A percentile compares a stretch with the other conserved stretches of the same genome.
Evolutionary conservation across 2,329 filamentous ascomycete species (phyloP).

Genomic region (Pseudocercospora fuligena): DNA sequence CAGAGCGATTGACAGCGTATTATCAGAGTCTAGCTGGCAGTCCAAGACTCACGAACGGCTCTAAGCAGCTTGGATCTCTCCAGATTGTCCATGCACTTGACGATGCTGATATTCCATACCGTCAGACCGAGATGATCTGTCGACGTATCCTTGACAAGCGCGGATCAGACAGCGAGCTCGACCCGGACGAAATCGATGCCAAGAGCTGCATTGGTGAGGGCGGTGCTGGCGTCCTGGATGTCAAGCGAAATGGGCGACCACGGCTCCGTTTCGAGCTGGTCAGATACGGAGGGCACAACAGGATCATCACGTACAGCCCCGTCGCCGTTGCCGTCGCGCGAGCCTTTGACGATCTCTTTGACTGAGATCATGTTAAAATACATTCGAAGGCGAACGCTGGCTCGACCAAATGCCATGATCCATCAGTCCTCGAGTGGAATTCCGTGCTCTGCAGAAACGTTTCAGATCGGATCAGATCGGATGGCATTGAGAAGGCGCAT

Average conservation of each 20-base stretch:
- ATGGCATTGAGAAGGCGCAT: neutral
- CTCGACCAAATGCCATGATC: neutral
- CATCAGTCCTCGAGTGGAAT: neutral
- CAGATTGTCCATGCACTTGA: conserved; percentile 79
- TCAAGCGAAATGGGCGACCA: conserved; percentile 33
- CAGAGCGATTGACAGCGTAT: conserved; percentile 67
- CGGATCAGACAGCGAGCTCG: conserved; percentile 37
- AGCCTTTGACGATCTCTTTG: conserved; percentile 58
- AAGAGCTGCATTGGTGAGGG: conserved; percentile 38
- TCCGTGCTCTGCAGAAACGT: neutral
- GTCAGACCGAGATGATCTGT: conserved; percentile 69
- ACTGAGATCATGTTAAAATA: neutral
- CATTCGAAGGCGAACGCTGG: neutral
- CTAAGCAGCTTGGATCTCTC: conserved; percentile 53
- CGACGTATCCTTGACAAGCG: conserved; percentile 61
- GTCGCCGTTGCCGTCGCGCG: conserved; percentile 68
- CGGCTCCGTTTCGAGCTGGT: conserved; percentile 50
- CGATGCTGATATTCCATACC: conserved; percentile 81
- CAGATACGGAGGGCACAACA: conserved; percentile 68
- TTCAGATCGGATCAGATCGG: neutral
- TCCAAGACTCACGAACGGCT: conserved; percentile 43
- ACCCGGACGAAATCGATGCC: conserved; percentile 34
- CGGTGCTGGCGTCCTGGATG: conserved; percentile 32
- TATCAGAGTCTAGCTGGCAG: conserved; percentile 58
- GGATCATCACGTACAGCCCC: conserved; percentile 68